Evolutionary conservation across 1,284 basidiomycete species (phyloP).

Genomic region (Neotropicomus parvogracilis): DNA sequence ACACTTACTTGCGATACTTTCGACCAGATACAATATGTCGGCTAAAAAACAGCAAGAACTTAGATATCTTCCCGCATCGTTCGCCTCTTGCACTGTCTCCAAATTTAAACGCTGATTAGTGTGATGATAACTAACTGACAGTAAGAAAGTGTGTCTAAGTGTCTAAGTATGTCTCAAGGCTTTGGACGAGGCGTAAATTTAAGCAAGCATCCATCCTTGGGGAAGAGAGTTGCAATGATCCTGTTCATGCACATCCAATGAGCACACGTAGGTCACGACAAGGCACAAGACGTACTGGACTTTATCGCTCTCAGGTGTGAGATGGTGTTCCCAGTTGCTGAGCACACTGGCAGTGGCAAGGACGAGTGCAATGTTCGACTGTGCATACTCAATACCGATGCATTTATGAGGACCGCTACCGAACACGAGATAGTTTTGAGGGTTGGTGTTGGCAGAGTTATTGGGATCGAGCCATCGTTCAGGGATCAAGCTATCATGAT

Average conservation of each 20-base stretch:
- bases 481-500: constrained; percentile 81
- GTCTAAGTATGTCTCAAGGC: constrained; percentile 16
- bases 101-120: constrained; percentile 15
- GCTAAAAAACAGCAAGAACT: too few relatives aligned
- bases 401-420: constrained; percentile 93
- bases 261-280: background rate
- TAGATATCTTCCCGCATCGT: too few relatives aligned
- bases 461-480: constrained; percentile 91
- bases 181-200: constrained; percentile 63
- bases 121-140: constrained; percentile 8
- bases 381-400: constrained; percentile 91
- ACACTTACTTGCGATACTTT: too few relatives aligned
- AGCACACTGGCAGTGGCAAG: constrained; percentile 81
- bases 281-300: constrained; percentile 61
- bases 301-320: constrained; percentile 77
- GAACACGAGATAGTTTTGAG: constrained; percentile 95
- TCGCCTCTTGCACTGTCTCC: background rate
- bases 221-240: constrained; percentile 93
- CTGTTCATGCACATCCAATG: constrained; percentile 34
- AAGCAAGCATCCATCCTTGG: constrained; percentile 85
- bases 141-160: background rate
- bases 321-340: constrained; percentile 87
- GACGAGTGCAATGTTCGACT: constrained; percentile 86
- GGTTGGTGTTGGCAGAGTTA: constrained; percentile 79
- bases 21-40: too few relatives aligned